A percentile compares a stretch with the other conserved stretches of the same genome.
Evolutionary conservation across 2,329 filamentous ascomycete genomes (phyloP).

Genomic region (Aureobasidium pullulans): DNA sequence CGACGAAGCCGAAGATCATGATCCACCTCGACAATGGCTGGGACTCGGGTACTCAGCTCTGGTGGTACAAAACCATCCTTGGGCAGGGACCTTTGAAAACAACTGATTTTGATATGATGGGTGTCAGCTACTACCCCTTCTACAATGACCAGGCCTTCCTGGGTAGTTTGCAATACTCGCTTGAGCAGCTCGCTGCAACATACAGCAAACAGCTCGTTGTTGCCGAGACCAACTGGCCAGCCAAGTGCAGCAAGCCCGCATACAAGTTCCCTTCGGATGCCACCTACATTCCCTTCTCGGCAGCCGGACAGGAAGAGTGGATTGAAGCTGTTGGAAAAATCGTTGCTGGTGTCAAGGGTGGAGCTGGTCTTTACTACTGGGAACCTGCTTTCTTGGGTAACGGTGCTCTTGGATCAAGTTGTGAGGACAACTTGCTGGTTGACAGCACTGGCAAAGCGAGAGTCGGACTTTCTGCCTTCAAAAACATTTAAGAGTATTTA

Average conservation of each 20-base stretch:
- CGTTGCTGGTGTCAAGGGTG: slow-evolving; percentile 18
- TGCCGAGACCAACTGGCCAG: slow-evolving; percentile 26
- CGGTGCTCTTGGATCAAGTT: slow-evolving; percentile 22
- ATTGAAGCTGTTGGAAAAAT: slow-evolving; percentile 20
- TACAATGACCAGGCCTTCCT: slow-evolving; percentile 24
- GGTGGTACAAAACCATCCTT: slow-evolving; percentile 26
- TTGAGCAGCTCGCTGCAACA: slow-evolving; percentile 19
- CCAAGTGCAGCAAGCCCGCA: slow-evolving; percentile 21
- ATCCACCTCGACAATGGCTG: slow-evolving; percentile 29
- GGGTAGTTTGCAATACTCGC: slow-evolving; percentile 18
- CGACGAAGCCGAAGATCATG: slow-evolving; percentile 23
- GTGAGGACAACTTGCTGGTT: slow-evolving; percentile 24
- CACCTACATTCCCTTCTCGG: slow-evolving; percentile 21
- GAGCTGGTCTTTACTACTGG: slow-evolving; percentile 26
- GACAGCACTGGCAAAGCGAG: slow-evolving; percentile 22
- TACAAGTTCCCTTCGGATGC: slow-evolving; percentile 22
- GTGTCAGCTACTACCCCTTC: slow-evolving; percentile 26
- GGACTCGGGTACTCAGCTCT: slow-evolving; percentile 22
- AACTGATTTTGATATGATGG: slow-evolving; percentile 24
- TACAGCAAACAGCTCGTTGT: slow-evolving; percentile 24
- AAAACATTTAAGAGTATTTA: neutral
- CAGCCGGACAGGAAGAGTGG: slow-evolving; percentile 23
- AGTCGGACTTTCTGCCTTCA: slow-evolving; percentile 7
- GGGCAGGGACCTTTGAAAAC: slow-evolving; percentile 20
- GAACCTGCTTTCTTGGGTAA: slow-evolving; percentile 26